Percentiles rank a stretch among this genome's conserved stretches.
Conservation (phyloP, 75 land plant genomes). For the Pinus albicaulis region DNA sequence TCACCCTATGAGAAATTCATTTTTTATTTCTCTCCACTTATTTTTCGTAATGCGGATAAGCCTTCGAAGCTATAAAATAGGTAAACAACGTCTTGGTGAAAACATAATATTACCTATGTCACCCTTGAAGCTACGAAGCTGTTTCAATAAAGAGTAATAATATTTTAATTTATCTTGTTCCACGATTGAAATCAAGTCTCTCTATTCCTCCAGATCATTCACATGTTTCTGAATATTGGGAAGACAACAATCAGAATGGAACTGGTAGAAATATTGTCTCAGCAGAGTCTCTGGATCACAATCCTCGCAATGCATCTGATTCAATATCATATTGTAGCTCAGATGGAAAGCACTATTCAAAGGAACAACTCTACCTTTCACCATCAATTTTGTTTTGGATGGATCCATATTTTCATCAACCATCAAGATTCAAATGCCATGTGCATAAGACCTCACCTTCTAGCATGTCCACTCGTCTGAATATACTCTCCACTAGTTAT, state of each 20-base stretch:
- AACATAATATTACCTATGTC: conserved; percentile 73
- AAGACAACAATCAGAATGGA: conserved; percentile 88
- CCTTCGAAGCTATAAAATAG: conserved; percentile 79
- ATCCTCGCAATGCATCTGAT: conserved; percentile 96
- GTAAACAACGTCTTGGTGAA: conserved; percentile 82
- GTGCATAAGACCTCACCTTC: no score
- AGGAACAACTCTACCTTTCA: no score
- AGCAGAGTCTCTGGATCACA: conserved; percentile 91
- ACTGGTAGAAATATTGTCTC: conserved; percentile 89
- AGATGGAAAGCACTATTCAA: conserved; percentile 99
- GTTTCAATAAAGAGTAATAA: conserved; percentile 69
- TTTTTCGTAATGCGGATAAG: conserved; percentile 55
- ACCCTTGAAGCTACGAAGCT: conserved; percentile 57
- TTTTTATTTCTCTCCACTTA: conserved; percentile 27
- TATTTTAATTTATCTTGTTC: conserved; percentile 80
- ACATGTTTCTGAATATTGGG: conserved; percentile 90
- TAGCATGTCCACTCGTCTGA: no score
- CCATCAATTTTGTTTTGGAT: no score
- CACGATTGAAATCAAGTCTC: conserved; percentile 79
- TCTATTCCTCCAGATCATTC: conserved; percentile 72
- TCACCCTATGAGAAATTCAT: conserved; percentile 42
- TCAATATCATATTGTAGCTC: conserved; percentile 98
- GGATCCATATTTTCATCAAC: no score
- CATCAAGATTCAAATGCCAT: no score
- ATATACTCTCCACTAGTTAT: conserved; percentile 97